phyloP scores from a whole-genome alignment of 495 filamentous ascomycete species.

The Lophium mytilinum region DNA sequence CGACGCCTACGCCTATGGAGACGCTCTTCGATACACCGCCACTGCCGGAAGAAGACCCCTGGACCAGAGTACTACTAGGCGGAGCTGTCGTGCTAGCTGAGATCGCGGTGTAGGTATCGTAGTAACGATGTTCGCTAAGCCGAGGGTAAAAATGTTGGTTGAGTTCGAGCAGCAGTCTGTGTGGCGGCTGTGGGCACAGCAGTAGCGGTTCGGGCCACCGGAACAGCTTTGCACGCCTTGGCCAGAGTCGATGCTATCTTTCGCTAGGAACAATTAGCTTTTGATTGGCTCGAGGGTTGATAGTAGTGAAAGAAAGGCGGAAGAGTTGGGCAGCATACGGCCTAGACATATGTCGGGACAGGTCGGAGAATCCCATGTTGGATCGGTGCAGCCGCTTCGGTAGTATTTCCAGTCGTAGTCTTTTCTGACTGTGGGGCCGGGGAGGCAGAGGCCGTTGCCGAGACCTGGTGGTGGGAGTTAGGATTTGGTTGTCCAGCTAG shows the following conservation, averaged over 20 bases:
- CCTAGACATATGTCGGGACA: constrained; percentile 4
- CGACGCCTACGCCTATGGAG: constrained; percentile 2
- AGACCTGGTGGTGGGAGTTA: neutral
- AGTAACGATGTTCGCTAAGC: neutral
- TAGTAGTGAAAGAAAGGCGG: neutral
- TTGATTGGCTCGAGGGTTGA: neutral
- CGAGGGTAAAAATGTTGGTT: constrained; percentile 10
- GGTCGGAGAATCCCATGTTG: constrained; percentile 2
- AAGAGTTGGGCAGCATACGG: neutral
- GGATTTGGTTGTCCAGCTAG: no score
- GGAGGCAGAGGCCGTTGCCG: constrained; percentile 8
- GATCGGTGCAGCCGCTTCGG: constrained; percentile 8
- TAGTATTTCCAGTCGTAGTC: constrained; percentile 6
- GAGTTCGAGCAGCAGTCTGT: constrained; percentile 9
- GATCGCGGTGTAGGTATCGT: constrained; percentile 1
- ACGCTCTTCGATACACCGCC: neutral
- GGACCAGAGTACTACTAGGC: neutral
- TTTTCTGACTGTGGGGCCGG: neutral
- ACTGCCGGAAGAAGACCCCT: neutral
- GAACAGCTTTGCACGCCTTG: constrained; percentile 6
- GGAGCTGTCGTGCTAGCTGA: neutral
- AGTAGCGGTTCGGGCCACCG: constrained; percentile 2
- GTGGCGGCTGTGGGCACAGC: neutral
- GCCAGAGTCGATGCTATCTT: neutral
- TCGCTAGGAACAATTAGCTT: neutral